These are phyloP conservation scores for Citrus hindsii DNA, from an alignment of 345 rosid species.

Conservation along the genomic window DNA sequence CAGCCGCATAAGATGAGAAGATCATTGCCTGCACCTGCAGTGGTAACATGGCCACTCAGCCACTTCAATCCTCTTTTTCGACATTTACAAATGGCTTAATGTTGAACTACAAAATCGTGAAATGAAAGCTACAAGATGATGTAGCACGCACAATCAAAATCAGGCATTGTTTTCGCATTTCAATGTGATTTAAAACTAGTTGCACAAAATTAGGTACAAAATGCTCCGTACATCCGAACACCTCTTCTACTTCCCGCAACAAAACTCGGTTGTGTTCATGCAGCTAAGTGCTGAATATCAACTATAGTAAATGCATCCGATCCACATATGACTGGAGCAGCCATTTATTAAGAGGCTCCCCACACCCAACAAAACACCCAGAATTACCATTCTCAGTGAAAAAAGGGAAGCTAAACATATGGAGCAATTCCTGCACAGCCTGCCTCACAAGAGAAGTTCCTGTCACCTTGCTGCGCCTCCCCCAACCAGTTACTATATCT, in stretches of 20 bases:
- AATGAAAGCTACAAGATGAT: neutral
- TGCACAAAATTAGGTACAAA: neutral
- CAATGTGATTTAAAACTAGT: neutral
- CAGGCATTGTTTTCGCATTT: neutral
- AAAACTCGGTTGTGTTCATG: constrained; percentile 19
- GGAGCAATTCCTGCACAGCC: constrained; percentile 72
- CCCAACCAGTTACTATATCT: constrained; percentile 97
- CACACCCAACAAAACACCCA: constrained; percentile 87
- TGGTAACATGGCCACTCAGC: neutral
- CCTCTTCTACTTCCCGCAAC: constrained; percentile 20
- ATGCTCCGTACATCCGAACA: neutral
- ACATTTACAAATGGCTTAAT: neutral
- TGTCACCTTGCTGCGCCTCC: constrained; percentile 84
- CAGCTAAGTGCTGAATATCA: neutral
- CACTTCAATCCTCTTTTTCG: neutral
- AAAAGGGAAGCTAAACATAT: constrained; percentile 76
- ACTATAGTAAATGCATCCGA: constrained; percentile 83
- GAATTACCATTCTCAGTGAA: constrained; percentile 77
- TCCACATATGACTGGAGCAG: constrained; percentile 78
- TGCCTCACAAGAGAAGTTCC: constrained; percentile 84
- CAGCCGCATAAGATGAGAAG: neutral
- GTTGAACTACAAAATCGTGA: neutral
- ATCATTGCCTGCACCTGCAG: neutral
- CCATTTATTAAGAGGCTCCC: constrained; percentile 75
- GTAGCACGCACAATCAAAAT: neutral